These are phyloP conservation scores for Globisporangium radiosum DNA, from an alignment of 352 stramenopile species.

Conservation along the genomic window DNA sequence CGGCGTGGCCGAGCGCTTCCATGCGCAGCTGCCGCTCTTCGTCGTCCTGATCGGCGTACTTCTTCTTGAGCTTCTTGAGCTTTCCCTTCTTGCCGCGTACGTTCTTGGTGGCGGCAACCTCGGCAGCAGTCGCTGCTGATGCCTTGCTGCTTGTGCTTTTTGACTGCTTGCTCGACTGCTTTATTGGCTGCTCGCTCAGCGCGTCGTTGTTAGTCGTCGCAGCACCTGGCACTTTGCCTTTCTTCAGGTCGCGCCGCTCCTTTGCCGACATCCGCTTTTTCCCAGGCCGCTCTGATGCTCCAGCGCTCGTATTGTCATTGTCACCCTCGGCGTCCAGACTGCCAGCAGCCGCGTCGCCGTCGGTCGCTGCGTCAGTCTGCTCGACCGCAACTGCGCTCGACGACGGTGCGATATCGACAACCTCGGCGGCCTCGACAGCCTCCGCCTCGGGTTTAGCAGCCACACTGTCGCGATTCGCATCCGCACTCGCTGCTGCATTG, in stretches of 20 bases:
- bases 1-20: conserved; percentile 76
- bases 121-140: conserved; percentile 1
- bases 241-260: conserved; percentile 77
- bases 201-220: neutral
- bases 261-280: conserved; percentile 65
- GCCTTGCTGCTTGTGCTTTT: neutral
- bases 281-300: conserved; percentile 20
- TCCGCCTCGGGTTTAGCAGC: too few relatives aligned
- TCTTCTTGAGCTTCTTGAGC: conserved; percentile 93
- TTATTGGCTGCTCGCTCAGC: too few relatives aligned
- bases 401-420: too few relatives aligned
- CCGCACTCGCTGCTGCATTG: too few relatives aligned
- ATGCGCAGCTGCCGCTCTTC: conserved; percentile 92
- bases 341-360: neutral
- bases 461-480: too few relatives aligned
- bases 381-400: too few relatives aligned
- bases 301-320: conserved; percentile 3
- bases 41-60: conserved; percentile 96
- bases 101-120: conserved; percentile 18
- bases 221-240: conserved; percentile 25
- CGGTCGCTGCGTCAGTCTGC: too few relatives aligned
- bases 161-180: too few relatives aligned
- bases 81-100: conserved; percentile 93
- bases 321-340: conserved; percentile 16
- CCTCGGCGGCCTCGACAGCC: too few relatives aligned